Conservation (phyloP, 805 yeast genomes). For the Kazachstania psychrophila region DNA sequence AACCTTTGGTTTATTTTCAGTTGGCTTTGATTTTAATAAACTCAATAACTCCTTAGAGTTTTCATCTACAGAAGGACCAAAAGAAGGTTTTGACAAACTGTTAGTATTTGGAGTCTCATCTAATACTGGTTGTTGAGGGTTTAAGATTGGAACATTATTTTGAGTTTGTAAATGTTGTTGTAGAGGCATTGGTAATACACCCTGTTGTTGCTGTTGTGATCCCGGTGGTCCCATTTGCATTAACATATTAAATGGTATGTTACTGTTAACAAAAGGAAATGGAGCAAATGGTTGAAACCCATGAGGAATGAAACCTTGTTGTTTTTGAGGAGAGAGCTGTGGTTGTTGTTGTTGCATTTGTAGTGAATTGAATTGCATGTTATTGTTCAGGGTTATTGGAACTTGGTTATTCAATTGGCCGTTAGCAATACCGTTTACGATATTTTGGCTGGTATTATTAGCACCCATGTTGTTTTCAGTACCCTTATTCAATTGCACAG, state of each 20-base stretch:
- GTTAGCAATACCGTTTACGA: no score
- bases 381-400: not conserved
- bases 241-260: constrained; percentile 8
- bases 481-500: constrained; percentile 26
- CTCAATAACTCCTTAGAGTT: constrained; percentile 29
- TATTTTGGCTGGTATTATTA: not conserved
- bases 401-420: no score
- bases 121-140: constrained; percentile 8
- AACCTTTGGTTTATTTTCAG: constrained; percentile 6
- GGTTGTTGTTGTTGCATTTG: constrained; percentile 6
- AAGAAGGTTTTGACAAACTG: constrained; percentile 32
- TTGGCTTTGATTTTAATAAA: constrained; percentile 21
- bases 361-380: not conserved
- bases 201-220: constrained; percentile 7
- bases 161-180: constrained; percentile 5
- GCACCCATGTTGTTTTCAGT: constrained; percentile 1
- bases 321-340: constrained; percentile 8
- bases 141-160: constrained; percentile 4
- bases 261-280: constrained; percentile 24
- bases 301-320: constrained; percentile 6
- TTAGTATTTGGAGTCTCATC: constrained; percentile 32
- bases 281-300: constrained; percentile 29
- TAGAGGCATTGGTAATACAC: not conserved
- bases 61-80: constrained; percentile 16
- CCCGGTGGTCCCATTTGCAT: constrained; percentile 6